Evolutionary conservation across 1,139 yeast genomes (phyloP).

Genomic region (Saccharomyces hybrid): DNA sequence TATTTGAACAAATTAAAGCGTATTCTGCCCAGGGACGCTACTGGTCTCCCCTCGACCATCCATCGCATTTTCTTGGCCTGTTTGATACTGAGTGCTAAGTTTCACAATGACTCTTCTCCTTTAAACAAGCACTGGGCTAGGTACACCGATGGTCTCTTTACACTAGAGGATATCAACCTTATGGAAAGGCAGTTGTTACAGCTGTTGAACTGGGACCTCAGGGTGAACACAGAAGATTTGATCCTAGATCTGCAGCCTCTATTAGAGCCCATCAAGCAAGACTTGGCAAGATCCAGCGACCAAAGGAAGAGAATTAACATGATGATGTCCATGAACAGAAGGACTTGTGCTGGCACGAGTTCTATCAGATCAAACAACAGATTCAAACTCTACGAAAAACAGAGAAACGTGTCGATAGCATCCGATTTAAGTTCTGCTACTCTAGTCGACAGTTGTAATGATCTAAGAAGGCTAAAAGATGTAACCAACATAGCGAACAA

Average conservation of each 20-base stretch:
- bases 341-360: slow-evolving; percentile 4
- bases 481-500: not conserved
- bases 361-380: not conserved
- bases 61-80: slow-evolving; percentile 71
- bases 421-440: slow-evolving; percentile 22
- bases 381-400: slow-evolving; percentile 1
- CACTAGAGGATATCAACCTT: slow-evolving; percentile 58
- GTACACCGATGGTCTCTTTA: slow-evolving; percentile 66
- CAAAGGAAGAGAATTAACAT: slow-evolving; percentile 16
- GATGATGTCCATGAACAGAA: slow-evolving; percentile 2
- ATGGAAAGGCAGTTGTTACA: slow-evolving; percentile 73
- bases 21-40: slow-evolving; percentile 60
- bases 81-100: slow-evolving; percentile 62
- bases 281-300: slow-evolving; percentile 36
- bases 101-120: slow-evolving; percentile 70
- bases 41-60: slow-evolving; percentile 68
- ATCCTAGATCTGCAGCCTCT: slow-evolving; percentile 41
- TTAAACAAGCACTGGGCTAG: slow-evolving; percentile 72
- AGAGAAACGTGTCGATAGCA: slow-evolving; percentile 17
- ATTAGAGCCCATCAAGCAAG: slow-evolving; percentile 56
- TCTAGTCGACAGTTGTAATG: slow-evolving; percentile 8
- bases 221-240: slow-evolving; percentile 49
- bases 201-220: slow-evolving; percentile 63
- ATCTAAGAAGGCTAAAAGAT: not conserved
- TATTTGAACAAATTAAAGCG: slow-evolving; percentile 54